phyloP scores from a whole-genome alignment of 2,329 filamentous ascomycete species.

The Phaeosphaeriaceae sp. region DNA sequence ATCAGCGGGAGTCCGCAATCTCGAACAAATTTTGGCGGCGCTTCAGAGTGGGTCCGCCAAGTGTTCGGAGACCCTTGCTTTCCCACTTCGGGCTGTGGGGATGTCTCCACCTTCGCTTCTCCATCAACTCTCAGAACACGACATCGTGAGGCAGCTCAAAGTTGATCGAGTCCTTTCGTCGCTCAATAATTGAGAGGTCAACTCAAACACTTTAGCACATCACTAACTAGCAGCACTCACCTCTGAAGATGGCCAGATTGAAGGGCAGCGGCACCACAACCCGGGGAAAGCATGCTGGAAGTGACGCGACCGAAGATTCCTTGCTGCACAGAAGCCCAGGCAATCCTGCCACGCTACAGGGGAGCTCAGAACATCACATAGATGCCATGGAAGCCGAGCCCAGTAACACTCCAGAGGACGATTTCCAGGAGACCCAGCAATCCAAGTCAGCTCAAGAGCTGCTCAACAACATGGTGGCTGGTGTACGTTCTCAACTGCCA shows the following conservation, averaged over 20 bases:
- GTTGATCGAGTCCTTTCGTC: not conserved
- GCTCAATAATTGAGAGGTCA: not conserved
- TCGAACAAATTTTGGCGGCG: conserved; percentile 36
- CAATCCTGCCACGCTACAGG: conserved; percentile 5
- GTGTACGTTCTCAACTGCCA: conserved; percentile 24
- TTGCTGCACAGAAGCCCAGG: conserved; percentile 1
- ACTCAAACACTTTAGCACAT: conserved; percentile 2
- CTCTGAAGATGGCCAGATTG: not conserved
- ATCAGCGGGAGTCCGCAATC: conserved; percentile 24
- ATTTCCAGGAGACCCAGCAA: conserved; percentile 11
- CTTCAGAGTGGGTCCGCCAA: conserved; percentile 27
- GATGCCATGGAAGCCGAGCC: conserved; percentile 10
- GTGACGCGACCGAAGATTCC: not conserved
- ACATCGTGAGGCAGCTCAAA: not conserved
- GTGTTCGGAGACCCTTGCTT: conserved; percentile 31
- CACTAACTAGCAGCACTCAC: conserved; percentile 26
- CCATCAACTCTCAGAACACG: not conserved
- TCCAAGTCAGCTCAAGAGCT: conserved; percentile 17
- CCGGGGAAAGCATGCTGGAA: not conserved
- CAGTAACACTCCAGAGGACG: conserved; percentile 8
- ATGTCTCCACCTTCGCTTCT: not conserved
- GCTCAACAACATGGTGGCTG: conserved; percentile 28
- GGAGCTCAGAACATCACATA: conserved; percentile 4
- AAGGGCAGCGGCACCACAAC: not conserved
- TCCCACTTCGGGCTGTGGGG: conserved; percentile 16